Evolutionary conservation across 306 rosid species (phyloP), one percentile per base, ranked within the genome.

Genomic region (Cucurbita maxima): DNA sequence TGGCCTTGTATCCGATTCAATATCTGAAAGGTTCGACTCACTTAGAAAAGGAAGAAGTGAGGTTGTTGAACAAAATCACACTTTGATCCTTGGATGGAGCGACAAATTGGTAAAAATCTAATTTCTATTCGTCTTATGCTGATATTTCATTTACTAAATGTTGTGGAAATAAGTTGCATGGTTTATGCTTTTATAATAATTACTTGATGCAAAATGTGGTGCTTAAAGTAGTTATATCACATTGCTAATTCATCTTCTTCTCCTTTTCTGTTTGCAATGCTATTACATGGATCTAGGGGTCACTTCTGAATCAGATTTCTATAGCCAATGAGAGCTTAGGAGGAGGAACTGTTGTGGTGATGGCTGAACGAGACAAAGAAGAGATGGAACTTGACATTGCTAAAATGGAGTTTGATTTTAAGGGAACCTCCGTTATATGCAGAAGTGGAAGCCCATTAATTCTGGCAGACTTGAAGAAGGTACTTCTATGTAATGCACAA

Each of bases 291-390:
- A 58, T 79, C 75, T 79, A 92, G 97, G 97, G 97, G 64, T 92
- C 96, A 47, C 84, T 89, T 57, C 83, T 92, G 77, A 87, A 92
- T 84, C 97, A 92, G 79, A 85, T 92, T 76, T 88, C 89, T 73
- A 92, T 89, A 81, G 97, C 97, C 78, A 92, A 92, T 63, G 97
- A 89, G 86, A 89, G 92, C 77, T 78, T 89, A 79, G 90, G 94
- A 54, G 96, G 97, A 81, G 94, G 96, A 56, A 86, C 81, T 78
- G 87, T 92, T 77, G 97, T 87, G 34, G 97, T 92, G 77, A 92
- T 92, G 97, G 96, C 96, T 80, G 96, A 92, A 81, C 84, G 88
- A 75, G 96, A 92, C 86, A 92, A 92, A 81, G 97, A 92, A 80
- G 92, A 92, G 79, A 92, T 92, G 96, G 97, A 92, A 82, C 88